Conservation (phyloP, 164 flowering plant species). For the Vitis rotundifolia region DNA sequence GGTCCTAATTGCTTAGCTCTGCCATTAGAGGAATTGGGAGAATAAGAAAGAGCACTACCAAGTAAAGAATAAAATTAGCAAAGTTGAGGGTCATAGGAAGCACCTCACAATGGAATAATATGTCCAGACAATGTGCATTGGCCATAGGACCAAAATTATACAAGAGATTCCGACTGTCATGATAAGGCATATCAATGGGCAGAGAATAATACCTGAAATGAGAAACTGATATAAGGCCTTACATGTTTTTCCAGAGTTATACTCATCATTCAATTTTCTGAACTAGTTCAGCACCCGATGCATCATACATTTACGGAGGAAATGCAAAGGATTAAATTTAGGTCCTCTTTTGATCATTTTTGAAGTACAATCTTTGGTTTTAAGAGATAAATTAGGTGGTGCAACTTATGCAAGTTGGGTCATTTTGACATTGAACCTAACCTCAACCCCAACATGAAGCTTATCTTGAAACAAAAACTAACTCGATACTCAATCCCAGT, state of each 20-base stretch:
- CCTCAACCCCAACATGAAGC: too few species aligned
- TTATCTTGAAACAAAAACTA: too few species aligned
- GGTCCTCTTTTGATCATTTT: too few species aligned
- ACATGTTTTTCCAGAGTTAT: neutral
- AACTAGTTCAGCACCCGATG: neutral
- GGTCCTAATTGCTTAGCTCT: slow-evolving; percentile 80
- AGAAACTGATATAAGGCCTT: neutral
- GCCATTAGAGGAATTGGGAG: slow-evolving; percentile 23
- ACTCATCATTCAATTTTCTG: neutral
- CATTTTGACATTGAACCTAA: too few species aligned
- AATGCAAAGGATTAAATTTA: neutral
- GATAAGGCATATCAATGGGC: slow-evolving; percentile 74
- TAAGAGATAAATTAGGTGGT: too few species aligned
- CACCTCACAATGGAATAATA: slow-evolving; percentile 64
- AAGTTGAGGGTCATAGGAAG: neutral
- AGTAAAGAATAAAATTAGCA: neutral
- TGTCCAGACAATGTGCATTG: slow-evolving; percentile 64
- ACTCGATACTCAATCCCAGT: too few species aligned
- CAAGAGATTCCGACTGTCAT: slow-evolving; percentile 67
- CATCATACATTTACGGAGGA: neutral
- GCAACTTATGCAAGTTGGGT: too few species aligned
- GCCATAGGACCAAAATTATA: slow-evolving; percentile 82
- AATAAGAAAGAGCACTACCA: neutral
- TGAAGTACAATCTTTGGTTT: too few species aligned
- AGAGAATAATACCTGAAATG: slow-evolving; percentile 65